These are phyloP conservation scores for Plenodomus lindquistii DNA, from an alignment of 2,329 filamentous ascomycete species.

Conservation along the genomic window DNA sequence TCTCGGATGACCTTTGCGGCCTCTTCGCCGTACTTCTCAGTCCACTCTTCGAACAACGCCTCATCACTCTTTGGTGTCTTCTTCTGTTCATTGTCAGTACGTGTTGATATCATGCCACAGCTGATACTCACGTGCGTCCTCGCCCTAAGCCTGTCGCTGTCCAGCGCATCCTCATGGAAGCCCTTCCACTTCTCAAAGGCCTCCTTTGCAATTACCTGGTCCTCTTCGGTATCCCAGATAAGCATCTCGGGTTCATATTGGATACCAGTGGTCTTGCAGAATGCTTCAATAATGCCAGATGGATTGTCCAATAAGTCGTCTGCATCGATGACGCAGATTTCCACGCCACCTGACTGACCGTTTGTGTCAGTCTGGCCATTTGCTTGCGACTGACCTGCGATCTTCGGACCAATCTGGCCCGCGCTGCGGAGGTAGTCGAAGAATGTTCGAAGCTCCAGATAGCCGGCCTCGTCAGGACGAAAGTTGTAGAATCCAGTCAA, in stretches of 20 bases:
- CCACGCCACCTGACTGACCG: conserved; percentile 50
- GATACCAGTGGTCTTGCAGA: conserved; percentile 80
- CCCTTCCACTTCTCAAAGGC: conserved; percentile 97
- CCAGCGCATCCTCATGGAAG: conserved; percentile 93
- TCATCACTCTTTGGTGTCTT: conserved; percentile 68
- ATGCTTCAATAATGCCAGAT: conserved; percentile 72
- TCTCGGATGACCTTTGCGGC: conserved; percentile 70
- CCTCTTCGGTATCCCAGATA: conserved; percentile 76
- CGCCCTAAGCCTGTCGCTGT: conserved; percentile 75
- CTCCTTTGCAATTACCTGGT: conserved; percentile 67
- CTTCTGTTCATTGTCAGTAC: conserved; percentile 42
- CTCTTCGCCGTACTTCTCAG: conserved; percentile 72
- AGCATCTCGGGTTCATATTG: conserved; percentile 79
- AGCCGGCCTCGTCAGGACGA: conserved; percentile 86
- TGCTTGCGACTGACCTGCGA: conserved; percentile 53
- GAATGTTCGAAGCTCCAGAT: conserved; percentile 80
- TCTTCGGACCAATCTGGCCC: conserved; percentile 70
- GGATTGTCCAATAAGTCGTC: conserved; percentile 92
- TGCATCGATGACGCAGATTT: conserved; percentile 87
- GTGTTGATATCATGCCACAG: neutral
- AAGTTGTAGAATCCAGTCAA: conserved; percentile 86
- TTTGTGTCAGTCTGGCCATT: conserved; percentile 39
- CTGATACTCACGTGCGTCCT: conserved; percentile 56
- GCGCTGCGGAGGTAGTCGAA: conserved; percentile 80
- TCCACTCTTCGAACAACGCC: conserved; percentile 72